Percentiles rank a stretch among this genome's conserved stretches.
These are phyloP conservation scores for Pichia californica DNA, from an alignment of 805 yeast species.

Conservation along the genomic window DNA sequence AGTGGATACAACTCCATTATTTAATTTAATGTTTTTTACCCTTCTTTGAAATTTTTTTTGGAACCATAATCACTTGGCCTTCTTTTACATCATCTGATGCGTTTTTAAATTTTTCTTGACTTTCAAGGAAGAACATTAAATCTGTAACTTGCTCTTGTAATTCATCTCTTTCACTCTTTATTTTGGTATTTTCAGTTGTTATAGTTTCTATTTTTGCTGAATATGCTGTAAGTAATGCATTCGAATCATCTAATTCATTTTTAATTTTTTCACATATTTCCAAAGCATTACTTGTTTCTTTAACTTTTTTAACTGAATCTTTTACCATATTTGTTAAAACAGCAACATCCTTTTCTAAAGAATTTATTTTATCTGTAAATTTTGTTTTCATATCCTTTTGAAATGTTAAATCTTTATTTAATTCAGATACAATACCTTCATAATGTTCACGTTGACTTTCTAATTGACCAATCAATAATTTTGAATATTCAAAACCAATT, in stretches of 20 bases:
- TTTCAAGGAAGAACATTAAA: constrained; percentile 72
- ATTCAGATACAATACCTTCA: constrained; percentile 43
- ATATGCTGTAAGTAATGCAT: constrained; percentile 35
- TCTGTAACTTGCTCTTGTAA: constrained; percentile 63
- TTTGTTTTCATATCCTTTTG: background rate
- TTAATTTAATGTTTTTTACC: background rate
- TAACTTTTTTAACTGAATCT: background rate
- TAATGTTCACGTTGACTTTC: constrained; percentile 83
- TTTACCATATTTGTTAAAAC: background rate
- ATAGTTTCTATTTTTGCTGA: constrained; percentile 34
- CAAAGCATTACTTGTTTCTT: background rate
- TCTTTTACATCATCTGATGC: constrained; percentile 68
- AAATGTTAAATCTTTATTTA: constrained; percentile 14
- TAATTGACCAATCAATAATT: constrained; percentile 68
- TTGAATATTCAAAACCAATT: constrained; percentile 73
- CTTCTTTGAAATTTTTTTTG: constrained; percentile 3
- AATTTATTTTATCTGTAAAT: constrained; percentile 1
- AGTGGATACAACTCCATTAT: background rate
- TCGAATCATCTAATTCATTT: background rate
- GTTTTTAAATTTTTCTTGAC: constrained; percentile 64
- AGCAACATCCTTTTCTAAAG: background rate
- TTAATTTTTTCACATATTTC: background rate
- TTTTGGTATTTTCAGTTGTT: constrained; percentile 25
- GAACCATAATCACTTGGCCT: constrained; percentile 52
- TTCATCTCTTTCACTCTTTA: constrained; percentile 39